A percentile compares a stretch with the other conserved stretches of the same genome.
Conservation (phyloP, 352 stramenopile genomes). For the Phytophthora sp. region DNA sequence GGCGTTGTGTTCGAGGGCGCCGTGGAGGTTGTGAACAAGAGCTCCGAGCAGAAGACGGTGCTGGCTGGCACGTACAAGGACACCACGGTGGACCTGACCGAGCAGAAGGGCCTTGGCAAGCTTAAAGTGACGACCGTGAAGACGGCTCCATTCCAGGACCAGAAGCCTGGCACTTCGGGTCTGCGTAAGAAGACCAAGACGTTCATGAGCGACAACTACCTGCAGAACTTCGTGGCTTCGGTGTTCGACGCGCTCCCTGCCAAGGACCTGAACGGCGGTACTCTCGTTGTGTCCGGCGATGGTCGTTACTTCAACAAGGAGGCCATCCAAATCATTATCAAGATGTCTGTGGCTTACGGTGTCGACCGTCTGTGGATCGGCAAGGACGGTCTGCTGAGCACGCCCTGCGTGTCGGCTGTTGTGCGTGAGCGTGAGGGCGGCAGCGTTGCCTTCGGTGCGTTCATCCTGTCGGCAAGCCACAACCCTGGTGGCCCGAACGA, state of each 20-base stretch:
- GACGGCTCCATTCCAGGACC: conserved; percentile 93
- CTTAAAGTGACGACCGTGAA: conserved; percentile 86
- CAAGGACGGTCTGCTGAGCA: conserved; percentile 96
- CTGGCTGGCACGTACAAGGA: conserved; percentile 94
- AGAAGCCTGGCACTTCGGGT: conserved; percentile 98
- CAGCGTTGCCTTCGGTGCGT: conserved; percentile 93
- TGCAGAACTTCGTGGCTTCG: conserved; percentile 98
- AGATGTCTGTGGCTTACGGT: conserved; percentile 97
- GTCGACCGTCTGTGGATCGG: conserved; percentile 96
- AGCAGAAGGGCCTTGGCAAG: conserved; percentile 91
- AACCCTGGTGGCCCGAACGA: conserved; percentile 98
- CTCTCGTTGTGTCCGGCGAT: conserved; percentile 97
- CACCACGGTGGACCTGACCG: conserved; percentile 95
- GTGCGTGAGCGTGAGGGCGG: conserved; percentile 96
- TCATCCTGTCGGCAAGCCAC: conserved; percentile 98
- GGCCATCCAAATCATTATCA: conserved; percentile 97
- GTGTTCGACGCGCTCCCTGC: conserved; percentile 96
- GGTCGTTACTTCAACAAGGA: conserved; percentile 92
- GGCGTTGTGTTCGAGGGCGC: conserved; percentile 93
- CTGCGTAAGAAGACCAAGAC: conserved; percentile 99
- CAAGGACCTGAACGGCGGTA: conserved; percentile 94
- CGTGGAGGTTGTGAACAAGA: conserved; percentile 96
- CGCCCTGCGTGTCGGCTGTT: conserved; percentile 96
- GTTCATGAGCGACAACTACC: conserved; percentile 98
- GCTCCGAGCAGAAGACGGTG: conserved; percentile 95